Percentiles rank a stretch among this genome's conserved stretches.
Evolutionary conservation across 2,329 filamentous ascomycete genomes (phyloP).

Genomic region (Alternaria angustiovoidea): DNA sequence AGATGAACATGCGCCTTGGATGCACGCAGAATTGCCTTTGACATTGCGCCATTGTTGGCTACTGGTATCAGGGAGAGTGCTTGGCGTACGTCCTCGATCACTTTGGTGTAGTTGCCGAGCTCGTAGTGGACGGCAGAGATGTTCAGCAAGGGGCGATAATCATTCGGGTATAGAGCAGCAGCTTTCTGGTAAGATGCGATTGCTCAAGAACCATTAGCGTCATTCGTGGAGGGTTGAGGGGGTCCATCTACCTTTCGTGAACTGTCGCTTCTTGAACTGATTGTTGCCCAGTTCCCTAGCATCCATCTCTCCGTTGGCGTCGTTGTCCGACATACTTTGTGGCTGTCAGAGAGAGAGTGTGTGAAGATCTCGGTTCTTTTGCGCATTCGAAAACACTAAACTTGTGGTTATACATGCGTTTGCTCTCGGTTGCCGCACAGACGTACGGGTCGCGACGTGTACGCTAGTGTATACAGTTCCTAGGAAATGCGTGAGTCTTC

Average conservation of each 20-base stretch:
- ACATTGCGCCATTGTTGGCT: no score
- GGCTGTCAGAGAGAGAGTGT: neutral
- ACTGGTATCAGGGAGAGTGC: no score
- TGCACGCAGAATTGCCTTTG: no score
- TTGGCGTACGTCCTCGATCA: no score
- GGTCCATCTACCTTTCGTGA: neutral
- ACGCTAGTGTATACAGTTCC: neutral
- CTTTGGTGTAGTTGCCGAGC: no score
- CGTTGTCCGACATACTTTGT: neutral
- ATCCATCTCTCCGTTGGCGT: neutral
- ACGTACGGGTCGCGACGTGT: neutral
- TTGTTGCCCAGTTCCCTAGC: neutral
- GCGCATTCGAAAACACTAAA: neutral
- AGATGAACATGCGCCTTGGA: no score
- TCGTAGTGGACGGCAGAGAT: no score
- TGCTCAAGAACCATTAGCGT: no score
- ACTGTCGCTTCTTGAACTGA: neutral
- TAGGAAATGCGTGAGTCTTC: neutral
- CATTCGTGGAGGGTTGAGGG: no score
- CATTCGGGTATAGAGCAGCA: no score
- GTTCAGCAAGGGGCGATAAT: no score
- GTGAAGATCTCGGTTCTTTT: neutral
- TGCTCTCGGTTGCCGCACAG: neutral
- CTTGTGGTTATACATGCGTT: neutral
- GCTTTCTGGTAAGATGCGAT: no score